Percentiles rank a stretch among this genome's conserved stretches.
Evolutionary conservation across 1,284 basidiomycete genomes (phyloP).

Genomic region (Sparassis latifolia): DNA sequence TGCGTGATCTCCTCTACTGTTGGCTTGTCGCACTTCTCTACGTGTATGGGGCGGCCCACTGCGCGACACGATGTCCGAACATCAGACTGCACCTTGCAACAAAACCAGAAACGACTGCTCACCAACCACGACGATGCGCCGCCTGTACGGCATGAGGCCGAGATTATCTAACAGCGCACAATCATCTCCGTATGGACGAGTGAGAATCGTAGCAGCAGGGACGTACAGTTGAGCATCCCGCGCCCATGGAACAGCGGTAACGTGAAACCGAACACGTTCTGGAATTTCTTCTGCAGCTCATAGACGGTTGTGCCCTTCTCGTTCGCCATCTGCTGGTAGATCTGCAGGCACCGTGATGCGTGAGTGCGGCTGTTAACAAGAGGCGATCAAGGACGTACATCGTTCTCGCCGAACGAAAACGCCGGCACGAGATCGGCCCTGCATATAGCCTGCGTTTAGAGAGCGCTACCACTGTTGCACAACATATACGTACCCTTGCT

Average conservation of each 20-base stretch:
- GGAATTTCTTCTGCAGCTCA: slow-evolving; percentile 84
- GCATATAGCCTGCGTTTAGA: neutral
- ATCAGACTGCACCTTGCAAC: neutral
- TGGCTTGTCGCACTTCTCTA: slow-evolving; percentile 74
- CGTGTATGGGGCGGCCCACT: slow-evolving; percentile 88
- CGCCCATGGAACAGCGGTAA: slow-evolving; percentile 93
- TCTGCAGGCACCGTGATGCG: slow-evolving; percentile 38
- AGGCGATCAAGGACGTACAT: slow-evolving; percentile 47
- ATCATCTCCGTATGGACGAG: neutral
- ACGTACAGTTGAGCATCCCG: slow-evolving; percentile 85
- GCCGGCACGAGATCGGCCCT: slow-evolving; percentile 92
- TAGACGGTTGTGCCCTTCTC: slow-evolving; percentile 89
- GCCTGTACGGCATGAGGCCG: slow-evolving; percentile 89
- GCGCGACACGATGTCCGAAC: neutral
- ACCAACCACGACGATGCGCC: slow-evolving; percentile 93
- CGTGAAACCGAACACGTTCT: slow-evolving; percentile 91
- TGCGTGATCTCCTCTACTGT: slow-evolving; percentile 74
- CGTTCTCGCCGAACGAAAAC: slow-evolving; percentile 97
- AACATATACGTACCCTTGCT: slow-evolving; percentile 62
- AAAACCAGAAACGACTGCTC: slow-evolving; percentile 31
- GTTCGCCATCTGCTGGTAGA: slow-evolving; percentile 95
- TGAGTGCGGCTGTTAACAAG: neutral
- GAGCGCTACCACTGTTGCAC: neutral
- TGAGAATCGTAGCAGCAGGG: no score
- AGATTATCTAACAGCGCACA: slow-evolving; percentile 59